Base-by-base conservation (phyloP, 352 stramenopile species). In the Phytopythium montanum region DNA sequence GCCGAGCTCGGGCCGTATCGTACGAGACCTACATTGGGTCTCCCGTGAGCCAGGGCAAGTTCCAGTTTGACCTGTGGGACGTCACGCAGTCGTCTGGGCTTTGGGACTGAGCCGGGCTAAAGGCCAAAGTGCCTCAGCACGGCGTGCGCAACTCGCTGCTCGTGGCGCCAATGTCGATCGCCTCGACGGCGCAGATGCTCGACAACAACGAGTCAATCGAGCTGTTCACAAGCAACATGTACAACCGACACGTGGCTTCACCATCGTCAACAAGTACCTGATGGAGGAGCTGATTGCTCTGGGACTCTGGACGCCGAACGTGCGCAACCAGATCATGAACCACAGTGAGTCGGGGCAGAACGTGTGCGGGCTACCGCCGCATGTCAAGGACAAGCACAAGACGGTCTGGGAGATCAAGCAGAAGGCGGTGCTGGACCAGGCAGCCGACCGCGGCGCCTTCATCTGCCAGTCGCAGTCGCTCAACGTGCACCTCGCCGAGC, bases 361-460 rank as follows among this genome's bases (percentile, higher is more conserved):
- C 56, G 86, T 97, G 26, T 72, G 74, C n/a, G 60, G 54, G 26
- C 90, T 97, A 45, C 90, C 94, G 19, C 67, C 81, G 25, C 56
- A 83, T 25, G 73, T 97, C 61, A 95, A 97, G 65, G 92, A 98
- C 29, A 93, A 99, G 26, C 99, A 99, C 90, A 99, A 99, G 83
- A 99, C 98, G 3, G 97, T 99, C 56, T 99, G 97, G 97, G 98
- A 99, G 75, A 99, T 99, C 81, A 98, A 98, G 71, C 97, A 99
- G 75, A 96, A 97, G 69, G 64, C 85, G 13, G 90, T 99, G 61
- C 78, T 99, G 42, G 97, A 99, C 66, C 91, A 99, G 85, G 97
- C 97, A 5, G 98, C 97, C 18, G 98, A 99, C 72, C 96, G 98
- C 48, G 97, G 96, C 29, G 96, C 97, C 9, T 99, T 92, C 81